Evolutionary conservation across 225 moss, liverwort and hornwort species (phyloP).

Genomic region (Pseudisothecium myosuroides): DNA sequence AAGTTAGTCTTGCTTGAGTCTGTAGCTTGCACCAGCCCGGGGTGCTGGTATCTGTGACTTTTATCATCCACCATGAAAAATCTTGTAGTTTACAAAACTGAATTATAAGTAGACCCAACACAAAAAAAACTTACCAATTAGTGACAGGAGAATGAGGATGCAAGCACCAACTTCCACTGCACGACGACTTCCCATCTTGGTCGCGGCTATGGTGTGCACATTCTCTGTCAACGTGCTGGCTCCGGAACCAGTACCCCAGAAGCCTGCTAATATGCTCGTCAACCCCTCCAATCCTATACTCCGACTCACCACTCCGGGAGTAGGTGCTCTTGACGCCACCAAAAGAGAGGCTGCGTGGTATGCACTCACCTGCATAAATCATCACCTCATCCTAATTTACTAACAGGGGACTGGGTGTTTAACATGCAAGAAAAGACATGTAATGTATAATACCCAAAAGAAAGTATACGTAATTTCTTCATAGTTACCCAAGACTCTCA

Average conservation of each 20-base stretch:
- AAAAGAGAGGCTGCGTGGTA: slow-evolving; percentile 80
- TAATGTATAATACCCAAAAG: no score
- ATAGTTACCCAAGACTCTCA: no score
- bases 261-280: slow-evolving; percentile 76
- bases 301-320: slow-evolving; percentile 79
- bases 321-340: slow-evolving; percentile 74
- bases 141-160: slow-evolving; percentile 58
- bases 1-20: neutral
- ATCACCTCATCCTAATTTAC: neutral
- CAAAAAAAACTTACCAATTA: slow-evolving; percentile 44
- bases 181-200: slow-evolving; percentile 94
- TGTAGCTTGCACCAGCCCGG: neutral
- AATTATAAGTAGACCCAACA: no score
- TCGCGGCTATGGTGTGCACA: slow-evolving; percentile 86
- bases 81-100: no score
- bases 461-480: no score
- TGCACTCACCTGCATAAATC: slow-evolving; percentile 47
- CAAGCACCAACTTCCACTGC: slow-evolving; percentile 73
- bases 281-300: slow-evolving; percentile 76
- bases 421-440: neutral
- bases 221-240: slow-evolving; percentile 86
- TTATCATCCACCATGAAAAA: neutral
- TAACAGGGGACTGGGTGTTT: neutral
- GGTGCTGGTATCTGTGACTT: neutral
- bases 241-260: slow-evolving; percentile 89